Conservation (phyloP, 2,329 filamentous ascomycete species). For the Fusarium humuli region DNA sequence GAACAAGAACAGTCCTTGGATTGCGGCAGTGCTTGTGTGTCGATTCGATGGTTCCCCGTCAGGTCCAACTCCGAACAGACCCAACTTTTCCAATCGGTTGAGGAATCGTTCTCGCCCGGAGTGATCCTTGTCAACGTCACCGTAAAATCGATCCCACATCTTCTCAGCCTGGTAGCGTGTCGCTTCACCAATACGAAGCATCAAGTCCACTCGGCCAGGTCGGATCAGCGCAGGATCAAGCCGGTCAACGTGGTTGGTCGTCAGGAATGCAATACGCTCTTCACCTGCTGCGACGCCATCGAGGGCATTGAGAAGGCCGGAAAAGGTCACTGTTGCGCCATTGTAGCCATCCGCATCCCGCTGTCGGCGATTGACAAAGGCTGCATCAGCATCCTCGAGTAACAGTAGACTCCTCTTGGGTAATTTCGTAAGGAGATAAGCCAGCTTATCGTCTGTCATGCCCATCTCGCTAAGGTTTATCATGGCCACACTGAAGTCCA, state of each 20-base stretch:
- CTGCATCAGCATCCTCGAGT: conserved; percentile 91
- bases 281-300: conserved; percentile 96
- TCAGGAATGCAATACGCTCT: conserved; percentile 92
- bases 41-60: conserved; percentile 60
- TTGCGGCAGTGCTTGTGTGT: conserved; percentile 84
- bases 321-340: conserved; percentile 93
- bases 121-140: conserved; percentile 77
- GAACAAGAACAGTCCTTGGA: conserved; percentile 94
- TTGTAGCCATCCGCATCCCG: conserved; percentile 84
- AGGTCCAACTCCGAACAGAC: conserved; percentile 71
- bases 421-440: conserved; percentile 85
- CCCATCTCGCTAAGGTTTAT: conserved; percentile 91
- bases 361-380: conserved; percentile 84
- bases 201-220: conserved; percentile 94
- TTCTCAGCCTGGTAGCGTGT: conserved; percentile 84
- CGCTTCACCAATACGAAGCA: conserved; percentile 87
- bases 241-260: conserved; percentile 92
- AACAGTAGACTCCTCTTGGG: conserved; percentile 85
- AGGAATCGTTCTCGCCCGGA: conserved; percentile 76
- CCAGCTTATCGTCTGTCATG: conserved; percentile 88
- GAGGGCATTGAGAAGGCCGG: conserved; percentile 84
- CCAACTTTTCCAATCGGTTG: conserved; percentile 73
- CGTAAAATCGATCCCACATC: conserved; percentile 97
- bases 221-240: conserved; percentile 90
- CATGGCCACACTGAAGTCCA: conserved; percentile 93